Base-by-base conservation (phyloP, 495 filamentous ascomycete species). In the Penicillium canescens region DNA sequence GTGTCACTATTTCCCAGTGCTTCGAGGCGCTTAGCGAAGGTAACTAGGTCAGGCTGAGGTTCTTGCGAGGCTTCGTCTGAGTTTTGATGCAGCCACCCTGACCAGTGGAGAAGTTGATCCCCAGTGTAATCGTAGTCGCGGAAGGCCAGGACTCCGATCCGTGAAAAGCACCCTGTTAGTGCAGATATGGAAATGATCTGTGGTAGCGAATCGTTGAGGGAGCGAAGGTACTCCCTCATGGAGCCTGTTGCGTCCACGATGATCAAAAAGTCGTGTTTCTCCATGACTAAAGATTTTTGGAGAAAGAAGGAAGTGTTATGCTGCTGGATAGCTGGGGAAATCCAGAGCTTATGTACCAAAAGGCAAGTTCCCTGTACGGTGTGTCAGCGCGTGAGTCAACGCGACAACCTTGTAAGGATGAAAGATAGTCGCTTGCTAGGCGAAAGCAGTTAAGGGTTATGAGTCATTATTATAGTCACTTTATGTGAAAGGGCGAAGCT, bases 211-310 rank as follows among this genome's bases (percentile, higher is more conserved):
- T 41, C 56, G 42, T 66, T 66, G 5, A 79, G 68, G 0, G 77
- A 69, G 2, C 31, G 5, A 2, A 77, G 61, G 44, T 72, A 77
- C 38, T 45, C 43, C 24, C 37, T 48, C 75, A 78, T 80, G 13
- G 75, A 78, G 14, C 54, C 56, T 0, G 77, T 80, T 12, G 69
- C 72, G 53, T 80, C 77, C 10, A 66, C 71, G 42, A 80, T 45
- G 40, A 63, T 51, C 3, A 63, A 28, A 6, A 62, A 50, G 41
- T 56, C 44, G 46, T 63, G 34, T 37, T 52, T 35, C 24, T 63
- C 50, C 56, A 59, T 59, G 5, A 21, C 7, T 6, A 18, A 21
- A 41, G 28, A 31, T 0, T 10, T 6, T 18, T 41, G 38, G 11
- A 41, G 16, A 41, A 14, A 41, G 28, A 31, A 31, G 8, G 28